Conservation (phyloP, 2,329 filamentous ascomycete genomes). For the Raffaelea deltoideospora region DNA sequence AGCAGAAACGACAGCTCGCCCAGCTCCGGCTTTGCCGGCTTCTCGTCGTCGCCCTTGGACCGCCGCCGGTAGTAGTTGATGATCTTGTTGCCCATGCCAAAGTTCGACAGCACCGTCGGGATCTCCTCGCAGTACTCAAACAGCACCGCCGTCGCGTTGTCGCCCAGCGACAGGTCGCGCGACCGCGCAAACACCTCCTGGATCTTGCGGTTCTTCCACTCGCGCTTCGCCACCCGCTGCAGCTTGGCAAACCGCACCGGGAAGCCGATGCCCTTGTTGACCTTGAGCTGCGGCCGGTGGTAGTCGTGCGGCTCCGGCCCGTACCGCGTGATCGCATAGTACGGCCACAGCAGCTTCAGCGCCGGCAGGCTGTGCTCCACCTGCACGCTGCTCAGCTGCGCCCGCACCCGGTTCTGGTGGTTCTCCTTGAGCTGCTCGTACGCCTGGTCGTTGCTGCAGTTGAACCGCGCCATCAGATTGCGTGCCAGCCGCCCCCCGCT, state of each 20-base stretch:
- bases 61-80: conserved; percentile 94
- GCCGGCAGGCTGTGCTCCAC: conserved; percentile 92
- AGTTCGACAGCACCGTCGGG: conserved; percentile 82
- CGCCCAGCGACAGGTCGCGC: conserved; percentile 69
- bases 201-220: conserved; percentile 63
- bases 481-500: conserved; percentile 57
- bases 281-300: conserved; percentile 65
- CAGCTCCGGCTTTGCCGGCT: conserved; percentile 65
- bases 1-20: conserved; percentile 80
- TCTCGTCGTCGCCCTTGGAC: conserved; percentile 58
- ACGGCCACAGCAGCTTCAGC: conserved; percentile 82
- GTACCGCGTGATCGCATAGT: conserved; percentile 77
- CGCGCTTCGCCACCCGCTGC: conserved; percentile 58
- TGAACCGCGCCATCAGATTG: conserved; percentile 70
- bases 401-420: conserved; percentile 88
- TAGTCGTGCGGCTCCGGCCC: conserved; percentile 59
- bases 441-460: conserved; percentile 89
- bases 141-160: conserved; percentile 77
- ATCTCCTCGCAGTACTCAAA: conserved; percentile 95
- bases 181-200: conserved; percentile 67
- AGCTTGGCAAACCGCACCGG: conserved; percentile 59
- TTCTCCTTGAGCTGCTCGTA: conserved; percentile 96
- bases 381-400: conserved; percentile 78
- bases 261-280: conserved; percentile 51
- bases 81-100: conserved; percentile 90